These are phyloP conservation scores for Fusarium coffeatum DNA, from an alignment of 2,329 filamentous ascomycete genomes.

Conservation along the genomic window DNA sequence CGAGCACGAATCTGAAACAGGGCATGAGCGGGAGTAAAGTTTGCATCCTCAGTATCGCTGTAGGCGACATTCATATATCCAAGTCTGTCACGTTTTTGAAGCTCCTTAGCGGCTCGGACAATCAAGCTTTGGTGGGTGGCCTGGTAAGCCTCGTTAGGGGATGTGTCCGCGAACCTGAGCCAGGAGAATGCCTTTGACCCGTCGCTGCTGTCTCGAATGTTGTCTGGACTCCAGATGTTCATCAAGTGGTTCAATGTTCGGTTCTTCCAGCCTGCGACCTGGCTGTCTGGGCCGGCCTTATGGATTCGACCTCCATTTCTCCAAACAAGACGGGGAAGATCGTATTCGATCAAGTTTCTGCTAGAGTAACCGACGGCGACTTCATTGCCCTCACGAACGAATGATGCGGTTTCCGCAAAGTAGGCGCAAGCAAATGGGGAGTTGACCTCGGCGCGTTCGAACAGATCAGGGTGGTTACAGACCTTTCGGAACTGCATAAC, in stretches of 20 bases:
- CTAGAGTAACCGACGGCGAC: slow-evolving; percentile 89
- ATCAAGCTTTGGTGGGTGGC: slow-evolving; percentile 78
- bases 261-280: slow-evolving; percentile 80
- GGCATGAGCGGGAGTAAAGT: slow-evolving; percentile 77
- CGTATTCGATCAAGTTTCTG: slow-evolving; percentile 85
- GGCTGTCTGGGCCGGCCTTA: slow-evolving; percentile 78
- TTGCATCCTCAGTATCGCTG: slow-evolving; percentile 70
- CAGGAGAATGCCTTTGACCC: slow-evolving; percentile 82
- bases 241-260: slow-evolving; percentile 83
- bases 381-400: slow-evolving; percentile 86
- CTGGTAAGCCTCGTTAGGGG: slow-evolving; percentile 76
- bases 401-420: slow-evolving; percentile 95
- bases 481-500: slow-evolving; percentile 99
- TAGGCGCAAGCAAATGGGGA: slow-evolving; percentile 86
- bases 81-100: slow-evolving; percentile 68
- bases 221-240: slow-evolving; percentile 89
- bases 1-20: slow-evolving; percentile 84
- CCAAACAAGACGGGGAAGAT: slow-evolving; percentile 84
- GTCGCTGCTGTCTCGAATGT: slow-evolving; percentile 73
- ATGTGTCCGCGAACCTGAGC: slow-evolving; percentile 86
- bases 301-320: slow-evolving; percentile 81
- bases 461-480: slow-evolving; percentile 97
- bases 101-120: slow-evolving; percentile 74
- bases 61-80: slow-evolving; percentile 76
- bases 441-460: slow-evolving; percentile 91